Evolutionary conservation across 2,329 filamentous ascomycete genomes (phyloP), one percentile per base, ranked within the genome.

Genomic region (Colletotrichum theobromicola): DNA sequence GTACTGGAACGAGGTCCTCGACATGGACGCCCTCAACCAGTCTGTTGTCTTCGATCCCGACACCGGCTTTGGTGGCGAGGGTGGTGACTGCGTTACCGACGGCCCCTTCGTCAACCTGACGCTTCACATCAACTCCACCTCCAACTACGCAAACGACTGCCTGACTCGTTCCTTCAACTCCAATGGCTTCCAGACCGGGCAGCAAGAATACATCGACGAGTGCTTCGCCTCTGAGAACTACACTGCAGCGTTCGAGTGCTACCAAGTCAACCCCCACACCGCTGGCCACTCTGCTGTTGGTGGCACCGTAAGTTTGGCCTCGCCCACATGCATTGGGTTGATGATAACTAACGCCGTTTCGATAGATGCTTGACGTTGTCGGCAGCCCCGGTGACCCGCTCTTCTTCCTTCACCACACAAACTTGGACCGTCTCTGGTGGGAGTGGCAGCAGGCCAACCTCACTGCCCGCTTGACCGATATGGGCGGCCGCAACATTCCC

Each of bases 371-470:
- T 15, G 71, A 74, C 9, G 71, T 74, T 28, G 67, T 69, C 5
- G 42, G 67, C 34, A 70, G 66, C 24, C 71, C 71, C n/a, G 71
- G 66, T 10, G 72, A 75, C 18, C 72, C 68, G 15, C 55, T 75
- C 8, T 75, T 75, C 55, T 75, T 72, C 21, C 63, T 75, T 34
- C 72, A 72, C n/a, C 72, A 75, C 55, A 72, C 72, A 2, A 72
- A 72, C 37, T 57, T 75, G 2, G 72, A 75, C 35, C 62, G 63
- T 57, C 55, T 75, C 13, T 75, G 67, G 68, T 75, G 72, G 72
- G 55, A 72, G 34, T 75, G 72, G 68, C 68, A 75, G 57, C 62
- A 65, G 32, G 55, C 46, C 13, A 72, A 79, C 28, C 77, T 76
- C 30, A 55, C 50, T 15, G 35, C 67, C 24, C 53, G 71, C 30